Evolutionary conservation across 805 yeast genomes (phyloP).

Genomic region (Suhomyces sp.): DNA sequence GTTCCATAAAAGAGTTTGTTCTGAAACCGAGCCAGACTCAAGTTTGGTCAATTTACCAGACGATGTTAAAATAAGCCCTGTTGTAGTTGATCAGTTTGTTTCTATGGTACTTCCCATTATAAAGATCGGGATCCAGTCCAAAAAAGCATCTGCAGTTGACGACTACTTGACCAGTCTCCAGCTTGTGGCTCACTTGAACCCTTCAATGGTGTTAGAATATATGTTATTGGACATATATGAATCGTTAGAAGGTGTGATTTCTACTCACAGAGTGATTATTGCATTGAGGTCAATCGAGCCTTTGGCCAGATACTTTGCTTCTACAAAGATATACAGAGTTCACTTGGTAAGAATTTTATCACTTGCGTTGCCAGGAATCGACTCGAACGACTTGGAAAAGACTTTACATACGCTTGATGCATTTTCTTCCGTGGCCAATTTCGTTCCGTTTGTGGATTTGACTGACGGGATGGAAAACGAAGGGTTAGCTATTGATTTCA

Average conservation of each 20-base stretch:
- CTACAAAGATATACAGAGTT: constrained; percentile 61
- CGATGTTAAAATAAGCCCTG: constrained; percentile 33
- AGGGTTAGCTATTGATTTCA: constrained; percentile 48
- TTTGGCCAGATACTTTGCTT: constrained; percentile 64
- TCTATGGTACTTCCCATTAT: constrained; percentile 53
- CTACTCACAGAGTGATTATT: constrained; percentile 75
- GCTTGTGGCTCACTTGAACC: constrained; percentile 60
- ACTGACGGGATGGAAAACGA: constrained; percentile 43
- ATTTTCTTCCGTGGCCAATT: constrained; percentile 66
- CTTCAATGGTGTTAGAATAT: constrained; percentile 51
- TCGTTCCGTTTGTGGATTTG: constrained; percentile 68
- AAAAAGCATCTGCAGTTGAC: constrained; percentile 53
- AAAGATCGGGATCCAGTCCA: constrained; percentile 75
- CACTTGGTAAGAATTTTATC: constrained; percentile 75
- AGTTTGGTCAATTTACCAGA: constrained; percentile 22
- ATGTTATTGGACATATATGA: constrained; percentile 73
- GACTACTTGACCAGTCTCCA: constrained; percentile 59
- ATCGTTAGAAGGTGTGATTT: constrained; percentile 62
- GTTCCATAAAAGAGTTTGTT: constrained; percentile 55
- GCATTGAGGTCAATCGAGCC: constrained; percentile 68
- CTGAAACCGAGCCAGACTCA: constrained; percentile 44
- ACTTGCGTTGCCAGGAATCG: constrained; percentile 75
- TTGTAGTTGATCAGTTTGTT: constrained; percentile 43
- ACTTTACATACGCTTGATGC: constrained; percentile 67
- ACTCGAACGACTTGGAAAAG: constrained; percentile 78